Conservation (phyloP, 352 stramenopile genomes). For the Globisporangium okanoganense region DNA sequence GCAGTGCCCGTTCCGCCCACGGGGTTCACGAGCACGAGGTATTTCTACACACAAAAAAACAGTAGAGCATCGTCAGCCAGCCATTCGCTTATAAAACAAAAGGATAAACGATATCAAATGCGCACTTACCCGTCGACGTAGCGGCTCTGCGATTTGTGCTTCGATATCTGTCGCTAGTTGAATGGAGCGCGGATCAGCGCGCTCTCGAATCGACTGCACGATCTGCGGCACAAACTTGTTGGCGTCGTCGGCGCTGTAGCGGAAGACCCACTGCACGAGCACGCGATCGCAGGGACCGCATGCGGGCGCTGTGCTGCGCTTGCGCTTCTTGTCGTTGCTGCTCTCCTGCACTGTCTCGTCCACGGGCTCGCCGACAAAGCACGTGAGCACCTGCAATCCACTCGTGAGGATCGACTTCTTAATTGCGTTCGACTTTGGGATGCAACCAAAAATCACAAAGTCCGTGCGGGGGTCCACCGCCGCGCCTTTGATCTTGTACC, state of each 20-base stretch:
- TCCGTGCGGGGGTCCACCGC: neutral
- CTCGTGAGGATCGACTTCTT: conserved; percentile 12
- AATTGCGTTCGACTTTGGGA: conserved; percentile 12
- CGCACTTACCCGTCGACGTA: conserved; percentile 32
- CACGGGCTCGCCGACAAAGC: neutral
- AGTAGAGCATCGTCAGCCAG: conserved; percentile 26
- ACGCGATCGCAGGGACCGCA: conserved; percentile 15
- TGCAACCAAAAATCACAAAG: conserved; percentile 15
- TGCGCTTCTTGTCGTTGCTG: conserved; percentile 12
- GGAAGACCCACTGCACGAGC: conserved; percentile 50
- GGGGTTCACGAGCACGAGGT: conserved; percentile 60
- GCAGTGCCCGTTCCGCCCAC: conserved; percentile 51
- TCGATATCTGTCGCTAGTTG: neutral
- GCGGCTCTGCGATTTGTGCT: neutral
- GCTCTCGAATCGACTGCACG: conserved; percentile 38
- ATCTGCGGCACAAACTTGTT: conserved; percentile 26
- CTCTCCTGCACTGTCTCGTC: neutral
- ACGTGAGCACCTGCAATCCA: conserved; percentile 12
- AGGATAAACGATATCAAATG: neutral
- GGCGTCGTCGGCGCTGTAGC: conserved; percentile 27
- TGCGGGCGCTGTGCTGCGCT: conserved; percentile 1
- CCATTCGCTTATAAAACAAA: neutral
- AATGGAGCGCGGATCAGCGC: conserved; percentile 30
- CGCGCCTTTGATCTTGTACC: conserved; percentile 5
- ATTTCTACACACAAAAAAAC: conserved; percentile 4